phyloP scores from a whole-genome alignment of 148 eudicot species.

The Chenopodium quinoa region DNA sequence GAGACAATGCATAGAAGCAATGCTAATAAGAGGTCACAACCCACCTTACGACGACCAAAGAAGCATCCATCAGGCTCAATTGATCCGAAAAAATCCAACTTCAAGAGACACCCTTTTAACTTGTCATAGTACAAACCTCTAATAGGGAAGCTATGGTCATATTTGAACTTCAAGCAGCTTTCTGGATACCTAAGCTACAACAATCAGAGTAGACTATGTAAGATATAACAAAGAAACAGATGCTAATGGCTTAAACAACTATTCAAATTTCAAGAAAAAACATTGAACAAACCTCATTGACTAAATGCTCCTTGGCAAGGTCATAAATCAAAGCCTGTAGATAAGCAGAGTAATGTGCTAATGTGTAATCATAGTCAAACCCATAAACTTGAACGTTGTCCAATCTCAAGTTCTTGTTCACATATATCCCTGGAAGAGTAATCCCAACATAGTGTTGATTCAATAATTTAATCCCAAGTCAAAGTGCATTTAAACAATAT shows the following conservation, averaged over 20 bases:
- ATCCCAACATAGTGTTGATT: background rate
- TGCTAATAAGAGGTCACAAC: conserved; percentile 6
- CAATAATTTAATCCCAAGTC: conserved; percentile 12
- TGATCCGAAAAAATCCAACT: conserved; percentile 97
- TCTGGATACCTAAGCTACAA: conserved; percentile 93
- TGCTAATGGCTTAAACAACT: background rate
- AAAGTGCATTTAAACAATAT: background rate
- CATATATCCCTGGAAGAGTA: conserved; percentile 70
- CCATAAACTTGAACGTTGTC: conserved; percentile 89
- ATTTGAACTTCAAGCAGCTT: conserved; percentile 83
- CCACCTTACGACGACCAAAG: conserved; percentile 91
- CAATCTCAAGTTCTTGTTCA: conserved; percentile 87
- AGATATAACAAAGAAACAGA: background rate
- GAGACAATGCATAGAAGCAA: conserved; percentile 1
- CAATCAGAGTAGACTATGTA: conserved; percentile 3
- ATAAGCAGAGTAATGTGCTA: conserved; percentile 87
- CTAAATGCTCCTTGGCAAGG: conserved; percentile 93
- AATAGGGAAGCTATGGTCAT: conserved; percentile 81
- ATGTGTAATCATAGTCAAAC: conserved; percentile 95
- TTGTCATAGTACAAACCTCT: conserved; percentile 95
- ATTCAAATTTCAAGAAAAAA: background rate
- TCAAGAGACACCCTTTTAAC: conserved; percentile 86
- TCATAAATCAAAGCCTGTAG: conserved; percentile 84
- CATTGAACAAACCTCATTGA: conserved; percentile 69
- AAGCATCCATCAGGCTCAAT: conserved; percentile 96